Conservation (phyloP, 805 yeast genomes). For the Hanseniaspora hatyaiensis region DNA sequence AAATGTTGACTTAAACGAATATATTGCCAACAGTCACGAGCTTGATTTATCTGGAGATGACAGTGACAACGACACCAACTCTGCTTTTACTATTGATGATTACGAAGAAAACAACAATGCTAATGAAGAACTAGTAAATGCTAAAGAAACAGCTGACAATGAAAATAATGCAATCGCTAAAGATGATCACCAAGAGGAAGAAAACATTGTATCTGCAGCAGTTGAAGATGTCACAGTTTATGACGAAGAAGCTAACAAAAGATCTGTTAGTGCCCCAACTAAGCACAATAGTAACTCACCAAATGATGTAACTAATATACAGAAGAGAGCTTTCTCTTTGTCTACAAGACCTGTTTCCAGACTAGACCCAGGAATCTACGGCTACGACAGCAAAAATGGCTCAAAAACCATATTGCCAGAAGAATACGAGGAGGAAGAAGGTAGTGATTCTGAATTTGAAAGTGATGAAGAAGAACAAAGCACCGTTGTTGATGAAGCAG, state of each 20-base stretch:
- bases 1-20: background rate
- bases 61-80: background rate
- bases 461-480: slow-evolving; percentile 21
- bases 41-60: background rate
- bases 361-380: slow-evolving; percentile 35
- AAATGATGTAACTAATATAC: slow-evolving; percentile 21
- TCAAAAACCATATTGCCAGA: slow-evolving; percentile 18
- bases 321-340: slow-evolving; percentile 32
- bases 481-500: slow-evolving; percentile 18
- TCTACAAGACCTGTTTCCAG: slow-evolving; percentile 35
- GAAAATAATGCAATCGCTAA: background rate
- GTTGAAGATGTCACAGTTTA: no score
- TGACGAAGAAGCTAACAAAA: slow-evolving; percentile 20
- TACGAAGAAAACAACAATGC: slow-evolving; percentile 10
- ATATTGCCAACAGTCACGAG: background rate
- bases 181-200: slow-evolving; percentile 12
- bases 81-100: slow-evolving; percentile 15
- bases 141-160: slow-evolving; percentile 5
- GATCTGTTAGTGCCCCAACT: slow-evolving; percentile 34
- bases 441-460: slow-evolving; percentile 22
- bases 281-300: background rate
- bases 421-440: slow-evolving; percentile 13
- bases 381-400: slow-evolving; percentile 16
- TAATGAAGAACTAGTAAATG: slow-evolving; percentile 16
- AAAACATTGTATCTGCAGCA: no score